Percentiles rank a stretch among this genome's conserved stretches.
Evolutionary conservation across 345 rosid genomes (phyloP).

Genomic region (Acer campestre): DNA sequence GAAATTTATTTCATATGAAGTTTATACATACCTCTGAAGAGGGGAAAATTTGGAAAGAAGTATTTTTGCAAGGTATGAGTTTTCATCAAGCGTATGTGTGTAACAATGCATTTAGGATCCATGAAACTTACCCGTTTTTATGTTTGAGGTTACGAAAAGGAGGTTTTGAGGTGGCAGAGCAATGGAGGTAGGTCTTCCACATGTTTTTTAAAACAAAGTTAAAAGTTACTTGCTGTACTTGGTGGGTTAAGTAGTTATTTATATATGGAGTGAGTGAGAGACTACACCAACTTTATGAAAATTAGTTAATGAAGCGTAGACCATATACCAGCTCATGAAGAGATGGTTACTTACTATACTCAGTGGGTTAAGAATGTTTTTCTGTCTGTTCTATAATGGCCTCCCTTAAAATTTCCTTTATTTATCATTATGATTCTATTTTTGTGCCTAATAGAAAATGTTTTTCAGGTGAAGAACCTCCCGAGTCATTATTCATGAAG

Average conservation of each 20-base stretch:
- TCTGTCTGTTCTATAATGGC: not conserved
- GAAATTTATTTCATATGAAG: not conserved
- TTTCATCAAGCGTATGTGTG: not conserved
- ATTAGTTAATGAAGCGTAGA: not conserved
- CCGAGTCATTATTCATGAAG: slow-evolving; percentile 94
- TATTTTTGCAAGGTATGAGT: not conserved
- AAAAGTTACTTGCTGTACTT: not conserved
- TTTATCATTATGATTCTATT: not conserved
- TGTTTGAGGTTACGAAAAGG: not conserved
- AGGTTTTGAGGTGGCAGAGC: not conserved
- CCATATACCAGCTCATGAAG: not conserved
- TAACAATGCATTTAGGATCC: not conserved
- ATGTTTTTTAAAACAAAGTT: not conserved
- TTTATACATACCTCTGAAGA: not conserved
- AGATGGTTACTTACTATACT: not conserved
- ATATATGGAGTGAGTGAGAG: not conserved
- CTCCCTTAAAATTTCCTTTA: not conserved
- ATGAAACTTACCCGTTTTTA: not conserved
- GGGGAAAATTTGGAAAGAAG: not conserved
- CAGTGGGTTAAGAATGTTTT: not conserved
- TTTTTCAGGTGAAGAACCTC: slow-evolving; percentile 80
- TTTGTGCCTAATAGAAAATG: slow-evolving; percentile 17
- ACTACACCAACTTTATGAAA: not conserved
- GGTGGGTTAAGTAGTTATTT: not conserved
- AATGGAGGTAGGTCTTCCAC: not conserved